Percentiles rank a stretch among this genome's conserved stretches.
Evolutionary conservation across 129 eudicot genomes (phyloP).

Genomic region (Artemisia annua): DNA sequence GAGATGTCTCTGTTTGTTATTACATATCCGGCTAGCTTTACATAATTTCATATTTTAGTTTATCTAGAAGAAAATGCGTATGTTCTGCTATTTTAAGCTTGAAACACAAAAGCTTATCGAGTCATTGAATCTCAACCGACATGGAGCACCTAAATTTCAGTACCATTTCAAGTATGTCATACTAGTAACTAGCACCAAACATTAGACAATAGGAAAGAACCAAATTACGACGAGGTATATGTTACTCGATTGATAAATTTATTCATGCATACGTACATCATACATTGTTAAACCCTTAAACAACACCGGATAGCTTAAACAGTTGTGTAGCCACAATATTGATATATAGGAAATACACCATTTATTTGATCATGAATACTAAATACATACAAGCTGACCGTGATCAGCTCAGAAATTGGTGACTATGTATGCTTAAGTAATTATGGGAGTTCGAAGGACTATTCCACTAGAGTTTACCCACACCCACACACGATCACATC

Average conservation of each 20-base stretch:
- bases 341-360: background rate
- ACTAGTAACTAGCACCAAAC: too few relatives aligned
- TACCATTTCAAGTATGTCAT: too few relatives aligned
- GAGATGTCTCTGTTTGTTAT: too few relatives aligned
- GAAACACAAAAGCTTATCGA: too few relatives aligned
- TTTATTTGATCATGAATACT: constrained; percentile 4
- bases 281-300: background rate
- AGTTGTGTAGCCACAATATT: background rate
- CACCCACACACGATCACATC: constrained; percentile 59
- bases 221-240: background rate
- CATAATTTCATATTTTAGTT: too few relatives aligned
- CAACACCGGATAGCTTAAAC: background rate
- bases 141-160: too few relatives aligned
- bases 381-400: background rate
- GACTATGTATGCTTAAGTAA: constrained; percentile 20
- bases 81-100: too few relatives aligned
- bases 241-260: background rate
- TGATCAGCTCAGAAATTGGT: too few relatives aligned
- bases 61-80: too few relatives aligned
- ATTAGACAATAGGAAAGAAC: too few relatives aligned
- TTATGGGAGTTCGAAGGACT: constrained; percentile 39
- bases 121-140: too few relatives aligned
- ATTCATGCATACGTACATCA: background rate
- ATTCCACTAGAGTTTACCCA: constrained; percentile 37
- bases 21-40: too few relatives aligned